phyloP scores from a whole-genome alignment of 2,329 filamentous ascomycete species.

The Aspergillus sp. region DNA sequence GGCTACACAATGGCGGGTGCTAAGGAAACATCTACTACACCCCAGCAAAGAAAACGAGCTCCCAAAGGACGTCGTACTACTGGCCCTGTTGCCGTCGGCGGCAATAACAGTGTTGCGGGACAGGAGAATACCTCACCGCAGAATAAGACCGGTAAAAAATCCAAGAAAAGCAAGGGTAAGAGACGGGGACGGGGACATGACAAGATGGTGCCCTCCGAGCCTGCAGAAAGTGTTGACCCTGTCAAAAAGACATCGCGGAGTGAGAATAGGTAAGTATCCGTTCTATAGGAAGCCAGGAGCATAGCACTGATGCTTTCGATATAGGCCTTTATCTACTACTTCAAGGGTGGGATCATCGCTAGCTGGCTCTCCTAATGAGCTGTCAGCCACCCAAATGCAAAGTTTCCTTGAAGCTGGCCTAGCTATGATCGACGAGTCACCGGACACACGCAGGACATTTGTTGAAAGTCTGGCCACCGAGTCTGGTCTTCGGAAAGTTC shows the following conservation, averaged over 20 bases:
- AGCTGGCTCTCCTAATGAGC: not conserved
- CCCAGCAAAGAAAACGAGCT: not conserved
- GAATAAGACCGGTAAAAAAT: not conserved
- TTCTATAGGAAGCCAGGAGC: not conserved
- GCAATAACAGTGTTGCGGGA: not conserved
- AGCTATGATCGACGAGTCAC: not conserved
- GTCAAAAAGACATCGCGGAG: not conserved
- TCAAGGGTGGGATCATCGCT: not conserved
- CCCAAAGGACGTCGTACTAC: not conserved
- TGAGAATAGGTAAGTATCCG: not conserved
- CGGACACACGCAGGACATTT: not conserved
- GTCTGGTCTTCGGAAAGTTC: conserved; percentile 11
- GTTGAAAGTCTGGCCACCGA: conserved; percentile 10
- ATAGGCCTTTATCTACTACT: not conserved
- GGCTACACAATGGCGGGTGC: not conserved
- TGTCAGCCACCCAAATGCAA: not conserved
- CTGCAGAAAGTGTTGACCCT: not conserved
- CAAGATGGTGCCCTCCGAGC: not conserved
- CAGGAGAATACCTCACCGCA: not conserved
- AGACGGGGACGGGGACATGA: not conserved
- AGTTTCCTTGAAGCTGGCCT: not conserved
- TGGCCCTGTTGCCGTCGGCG: not conserved
- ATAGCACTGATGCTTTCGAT: not conserved
- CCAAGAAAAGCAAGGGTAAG: not conserved
- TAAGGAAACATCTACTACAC: not conserved